These are phyloP conservation scores for Solanum piurae DNA, from an alignment of 257 asterid genomes.

Conservation along the genomic window DNA sequence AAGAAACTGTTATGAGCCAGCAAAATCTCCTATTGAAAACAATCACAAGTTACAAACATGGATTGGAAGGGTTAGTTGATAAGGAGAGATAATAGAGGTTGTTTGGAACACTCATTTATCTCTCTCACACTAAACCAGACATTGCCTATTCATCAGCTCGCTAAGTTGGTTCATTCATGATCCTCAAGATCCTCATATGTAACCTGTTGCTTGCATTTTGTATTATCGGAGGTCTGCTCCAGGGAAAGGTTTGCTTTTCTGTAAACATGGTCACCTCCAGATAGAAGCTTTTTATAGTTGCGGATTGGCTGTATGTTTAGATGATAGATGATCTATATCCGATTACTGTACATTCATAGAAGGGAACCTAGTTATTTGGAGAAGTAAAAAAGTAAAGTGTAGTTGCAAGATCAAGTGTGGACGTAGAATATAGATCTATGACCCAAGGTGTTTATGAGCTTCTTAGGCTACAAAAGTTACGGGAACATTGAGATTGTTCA, in stretches of 20 bases:
- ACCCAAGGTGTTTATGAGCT: background rate
- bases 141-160: background rate
- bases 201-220: background rate
- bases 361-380: background rate
- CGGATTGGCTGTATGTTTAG: background rate
- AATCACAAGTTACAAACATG: background rate
- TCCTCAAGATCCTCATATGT: background rate
- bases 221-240: background rate
- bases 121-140: background rate
- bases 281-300: background rate
- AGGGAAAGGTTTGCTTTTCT: background rate
- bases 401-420: background rate
- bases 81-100: background rate
- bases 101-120: background rate
- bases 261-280: background rate
- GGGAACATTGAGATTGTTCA: background rate
- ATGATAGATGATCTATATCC: background rate
- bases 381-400: background rate
- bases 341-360: background rate
- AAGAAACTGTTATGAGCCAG: background rate
- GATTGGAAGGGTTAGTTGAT: background rate
- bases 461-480: background rate
- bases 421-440: background rate
- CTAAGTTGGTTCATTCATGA: background rate
- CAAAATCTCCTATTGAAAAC: background rate